Evolutionary conservation across 441 rosid species (phyloP).

Genomic region (Pelargonium fulgidum): DNA sequence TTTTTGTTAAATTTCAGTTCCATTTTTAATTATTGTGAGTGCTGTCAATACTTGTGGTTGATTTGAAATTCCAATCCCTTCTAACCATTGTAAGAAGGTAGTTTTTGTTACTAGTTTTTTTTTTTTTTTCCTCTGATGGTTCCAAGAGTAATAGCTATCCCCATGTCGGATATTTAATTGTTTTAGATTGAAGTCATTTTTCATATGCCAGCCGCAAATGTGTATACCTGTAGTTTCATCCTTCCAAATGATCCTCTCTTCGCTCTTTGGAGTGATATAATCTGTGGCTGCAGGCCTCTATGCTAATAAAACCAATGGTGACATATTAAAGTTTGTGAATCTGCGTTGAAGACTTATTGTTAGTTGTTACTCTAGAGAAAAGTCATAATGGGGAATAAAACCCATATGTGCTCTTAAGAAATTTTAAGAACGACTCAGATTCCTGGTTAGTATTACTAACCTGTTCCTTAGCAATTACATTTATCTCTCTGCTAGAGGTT

Average conservation of each 20-base stretch:
- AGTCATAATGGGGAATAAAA: too few species aligned
- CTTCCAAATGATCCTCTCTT: neutral
- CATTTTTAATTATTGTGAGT: neutral
- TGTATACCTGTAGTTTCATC: neutral
- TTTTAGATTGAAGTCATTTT: neutral
- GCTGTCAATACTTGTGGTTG: neutral
- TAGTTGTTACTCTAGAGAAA: too few species aligned
- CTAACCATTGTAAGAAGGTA: neutral
- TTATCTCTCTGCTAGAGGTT: neutral
- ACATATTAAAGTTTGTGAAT: too few species aligned
- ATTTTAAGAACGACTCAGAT: neutral
- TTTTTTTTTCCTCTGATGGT: neutral
- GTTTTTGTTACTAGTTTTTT: neutral
- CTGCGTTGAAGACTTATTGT: too few species aligned
- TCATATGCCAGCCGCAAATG: neutral
- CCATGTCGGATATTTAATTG: neutral
- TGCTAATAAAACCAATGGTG: too few species aligned
- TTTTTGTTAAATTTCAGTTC: neutral
- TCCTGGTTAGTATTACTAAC: neutral
- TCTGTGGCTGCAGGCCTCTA: neutral
- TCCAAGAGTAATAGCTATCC: neutral
- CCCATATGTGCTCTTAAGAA: neutral
- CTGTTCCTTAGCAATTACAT: neutral
- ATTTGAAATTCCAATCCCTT: constrained; percentile 10
- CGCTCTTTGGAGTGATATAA: neutral